Evolutionary conservation across 2,329 filamentous ascomycete species (phyloP).

Genomic region (Tolypocladium guangdongense): DNA sequence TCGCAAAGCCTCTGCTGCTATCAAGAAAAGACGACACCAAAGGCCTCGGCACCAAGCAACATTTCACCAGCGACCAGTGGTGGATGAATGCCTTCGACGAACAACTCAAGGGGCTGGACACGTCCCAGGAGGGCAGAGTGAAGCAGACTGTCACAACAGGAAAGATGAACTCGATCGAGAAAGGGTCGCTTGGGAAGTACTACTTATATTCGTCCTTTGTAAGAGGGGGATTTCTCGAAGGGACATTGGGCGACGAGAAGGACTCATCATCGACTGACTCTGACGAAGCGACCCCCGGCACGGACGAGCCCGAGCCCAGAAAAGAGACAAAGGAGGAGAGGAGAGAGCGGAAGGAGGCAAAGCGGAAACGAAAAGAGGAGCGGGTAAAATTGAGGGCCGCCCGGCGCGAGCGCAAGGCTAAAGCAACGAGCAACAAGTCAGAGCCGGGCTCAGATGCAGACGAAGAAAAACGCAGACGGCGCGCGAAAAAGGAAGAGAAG

Average conservation of each 20-base stretch:
- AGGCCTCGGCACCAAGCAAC: slow-evolving; percentile 68
- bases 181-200: slow-evolving; percentile 41
- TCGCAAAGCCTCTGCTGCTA: slow-evolving; percentile 73
- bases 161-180: slow-evolving; percentile 45
- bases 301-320: slow-evolving; percentile 12
- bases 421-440: slow-evolving; percentile 12
- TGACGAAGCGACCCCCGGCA: slow-evolving; percentile 10
- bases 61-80: slow-evolving; percentile 73
- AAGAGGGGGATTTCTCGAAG: slow-evolving; percentile 63
- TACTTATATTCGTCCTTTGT: slow-evolving; percentile 79
- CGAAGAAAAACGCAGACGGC: slow-evolving; percentile 7
- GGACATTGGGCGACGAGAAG: slow-evolving; percentile 43
- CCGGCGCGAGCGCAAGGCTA: slow-evolving; percentile 7
- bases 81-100: slow-evolving; percentile 94
- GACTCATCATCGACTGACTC: slow-evolving; percentile 13
- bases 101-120: slow-evolving; percentile 71
- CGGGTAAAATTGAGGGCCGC: slow-evolving; percentile 11
- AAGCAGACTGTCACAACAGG: slow-evolving; percentile 44
- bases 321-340: slow-evolving; percentile 34
- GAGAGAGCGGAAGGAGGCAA: slow-evolving; percentile 23
- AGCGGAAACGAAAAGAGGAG: slow-evolving; percentile 17
- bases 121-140: slow-evolving; percentile 42
- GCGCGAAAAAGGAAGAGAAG: slow-evolving; percentile 7
- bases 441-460: slow-evolving; percentile 14
- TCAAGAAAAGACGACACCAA: slow-evolving; percentile 71